phyloP scores from a whole-genome alignment of 2,329 filamentous ascomycete genomes.

The Alternaria sp. region DNA sequence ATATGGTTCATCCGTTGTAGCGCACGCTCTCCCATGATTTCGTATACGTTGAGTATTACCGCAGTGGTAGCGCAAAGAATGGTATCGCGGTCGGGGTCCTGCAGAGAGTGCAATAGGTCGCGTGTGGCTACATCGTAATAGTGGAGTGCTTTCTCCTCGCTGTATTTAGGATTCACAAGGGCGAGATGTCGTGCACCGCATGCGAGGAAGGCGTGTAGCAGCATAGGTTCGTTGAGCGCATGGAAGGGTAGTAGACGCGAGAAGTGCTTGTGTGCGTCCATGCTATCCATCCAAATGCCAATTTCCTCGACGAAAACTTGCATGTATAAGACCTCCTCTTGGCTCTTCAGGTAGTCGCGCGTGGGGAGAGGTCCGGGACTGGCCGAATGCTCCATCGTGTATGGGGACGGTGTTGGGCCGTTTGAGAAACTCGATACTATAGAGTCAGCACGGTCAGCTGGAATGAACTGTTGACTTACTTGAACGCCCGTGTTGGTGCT shows the following conservation, averaged over 20 bases:
- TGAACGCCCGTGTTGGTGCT: constrained; percentile 26
- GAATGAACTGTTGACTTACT: constrained; percentile 20
- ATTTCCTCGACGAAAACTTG: constrained; percentile 92
- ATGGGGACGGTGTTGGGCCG: constrained; percentile 33
- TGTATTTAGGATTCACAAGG: constrained; percentile 71
- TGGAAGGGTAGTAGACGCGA: constrained; percentile 83
- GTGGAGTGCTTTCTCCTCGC: constrained; percentile 76
- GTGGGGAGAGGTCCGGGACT: constrained; percentile 38
- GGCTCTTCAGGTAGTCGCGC: constrained; percentile 71
- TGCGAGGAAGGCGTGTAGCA: constrained; percentile 86
- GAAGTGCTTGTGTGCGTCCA: constrained; percentile 87
- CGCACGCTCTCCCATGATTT: constrained; percentile 85
- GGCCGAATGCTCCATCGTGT: constrained; percentile 33
- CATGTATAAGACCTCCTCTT: constrained; percentile 86
- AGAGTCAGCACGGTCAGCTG: constrained; percentile 11
- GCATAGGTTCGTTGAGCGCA: constrained; percentile 81
- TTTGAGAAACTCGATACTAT: constrained; percentile 32
- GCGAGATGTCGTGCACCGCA: constrained; percentile 85
- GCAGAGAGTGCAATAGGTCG: constrained; percentile 75
- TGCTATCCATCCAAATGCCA: constrained; percentile 90
- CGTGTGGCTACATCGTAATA: constrained; percentile 89
- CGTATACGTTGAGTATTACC: constrained; percentile 88
- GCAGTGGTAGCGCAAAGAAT: constrained; percentile 86
- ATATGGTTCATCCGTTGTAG: constrained; percentile 88
- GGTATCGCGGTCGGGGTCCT: constrained; percentile 84